Conservation (phyloP, 306 rosid species). For the Elaeagnus macrophylla region DNA sequence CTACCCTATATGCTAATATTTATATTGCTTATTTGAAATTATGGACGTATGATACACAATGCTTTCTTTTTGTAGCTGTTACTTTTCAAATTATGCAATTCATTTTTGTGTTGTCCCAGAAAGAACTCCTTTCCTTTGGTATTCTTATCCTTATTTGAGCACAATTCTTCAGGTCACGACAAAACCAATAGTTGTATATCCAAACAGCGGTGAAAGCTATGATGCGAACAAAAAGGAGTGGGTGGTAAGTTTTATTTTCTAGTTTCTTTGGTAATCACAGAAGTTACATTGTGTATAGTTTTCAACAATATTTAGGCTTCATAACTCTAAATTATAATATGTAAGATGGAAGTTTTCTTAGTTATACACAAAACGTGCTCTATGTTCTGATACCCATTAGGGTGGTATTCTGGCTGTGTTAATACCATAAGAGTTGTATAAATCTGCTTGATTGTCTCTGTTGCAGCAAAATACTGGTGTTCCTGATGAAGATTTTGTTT, state of each 20-base stretch:
- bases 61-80: neutral
- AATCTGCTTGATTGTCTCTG: neutral
- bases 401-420: no score
- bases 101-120: neutral
- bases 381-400: no score
- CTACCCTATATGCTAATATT: no score
- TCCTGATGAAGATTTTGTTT: conserved; percentile 61
- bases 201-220: conserved; percentile 93
- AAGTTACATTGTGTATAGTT: neutral
- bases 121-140: neutral
- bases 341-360: neutral
- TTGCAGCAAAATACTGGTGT: conserved; percentile 55
- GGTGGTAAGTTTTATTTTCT: conserved; percentile 60
- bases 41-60: neutral
- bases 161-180: conserved; percentile 52
- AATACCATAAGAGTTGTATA: neutral
- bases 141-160: neutral
- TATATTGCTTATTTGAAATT: neutral
- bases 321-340: neutral
- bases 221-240: conserved; percentile 53
- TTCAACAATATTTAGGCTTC: neutral
- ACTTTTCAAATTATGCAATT: neutral
- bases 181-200: conserved; percentile 73
- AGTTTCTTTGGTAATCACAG: neutral
- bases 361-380: neutral